These are phyloP conservation scores for Musa troglodytarum DNA, from an alignment of 176 grass and related monocot genomes.

Conservation along the genomic window DNA sequence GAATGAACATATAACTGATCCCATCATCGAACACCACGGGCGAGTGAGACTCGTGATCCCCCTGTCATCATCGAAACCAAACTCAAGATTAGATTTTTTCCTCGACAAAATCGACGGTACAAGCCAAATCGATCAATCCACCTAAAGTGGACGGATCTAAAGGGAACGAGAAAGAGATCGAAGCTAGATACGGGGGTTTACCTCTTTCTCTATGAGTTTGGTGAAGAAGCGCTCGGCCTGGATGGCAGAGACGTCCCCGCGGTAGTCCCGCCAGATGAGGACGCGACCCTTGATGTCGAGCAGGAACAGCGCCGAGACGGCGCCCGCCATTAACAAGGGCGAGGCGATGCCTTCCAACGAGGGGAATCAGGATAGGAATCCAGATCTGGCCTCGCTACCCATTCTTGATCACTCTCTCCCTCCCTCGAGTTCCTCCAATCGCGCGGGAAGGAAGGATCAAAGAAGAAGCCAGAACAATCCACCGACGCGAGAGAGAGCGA, in stretches of 20 bases:
- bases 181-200: slow-evolving; percentile 7
- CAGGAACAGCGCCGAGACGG: slow-evolving; percentile 93
- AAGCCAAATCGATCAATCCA: not conserved
- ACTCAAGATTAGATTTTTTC: not conserved
- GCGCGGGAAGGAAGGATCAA: no score
- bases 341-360: not conserved
- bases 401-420: not conserved
- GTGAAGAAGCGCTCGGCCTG: slow-evolving; percentile 99
- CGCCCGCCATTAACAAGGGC: slow-evolving; percentile 55
- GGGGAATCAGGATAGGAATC: not conserved
- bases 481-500: no score
- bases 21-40: slow-evolving; percentile 79
- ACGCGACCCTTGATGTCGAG: slow-evolving; percentile 99
- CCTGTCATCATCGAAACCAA: slow-evolving; percentile 27
- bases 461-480: no score
- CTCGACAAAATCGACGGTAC: not conserved
- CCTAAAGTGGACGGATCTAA: not conserved
- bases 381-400: not conserved
- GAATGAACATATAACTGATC: slow-evolving; percentile 94
- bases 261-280: slow-evolving; percentile 98
- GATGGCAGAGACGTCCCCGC: slow-evolving; percentile 85
- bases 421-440: no score
- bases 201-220: slow-evolving; percentile 95
- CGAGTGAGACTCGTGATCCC: slow-evolving; percentile 63
- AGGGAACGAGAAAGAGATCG: not conserved